Base-by-base conservation (phyloP, 2,329 filamentous ascomycete species). In the Aspergillus sp. region DNA sequence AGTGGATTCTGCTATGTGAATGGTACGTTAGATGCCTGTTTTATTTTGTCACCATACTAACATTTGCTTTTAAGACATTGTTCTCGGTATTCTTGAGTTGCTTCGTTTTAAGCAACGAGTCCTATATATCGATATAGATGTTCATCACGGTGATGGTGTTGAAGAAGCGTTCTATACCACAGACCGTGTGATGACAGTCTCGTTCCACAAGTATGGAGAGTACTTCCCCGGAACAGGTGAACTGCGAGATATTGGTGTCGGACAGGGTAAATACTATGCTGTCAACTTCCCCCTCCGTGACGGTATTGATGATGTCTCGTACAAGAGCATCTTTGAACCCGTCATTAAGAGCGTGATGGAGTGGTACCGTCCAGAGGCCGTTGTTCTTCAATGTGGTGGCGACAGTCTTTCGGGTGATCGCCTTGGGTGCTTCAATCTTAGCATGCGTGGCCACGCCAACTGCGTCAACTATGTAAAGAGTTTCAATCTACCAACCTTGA, bases 1-100 rank as follows among this genome's bases (percentile, higher is more conserved):
- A 95, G 90, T 47, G 95, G 95, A 0, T 99, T 99, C 75, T 99
- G 95, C 77, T 99, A 99, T 76, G 93, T 98, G 78, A 99, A 99
- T 75, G 93, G 74, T 77, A 69, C 59, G 66, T 51, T n/a, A 30
- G 12, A 17, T 9, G 37, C 20, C n/a, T 13, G 22, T 17, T 30
- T 30, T 34, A 2, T 47, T 34, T 34, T 47, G 37, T 37, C 8
- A 70, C 56, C 46, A 11, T 34, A 19, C 64, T 54, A 39, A 54
- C 24, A 24, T 30, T 19, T 13, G 2, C 8, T 11, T 11, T 11
- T 17, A 13, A 86, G 85, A 88, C 66, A 88, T 88, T 64, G 85
- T 88, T 17, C 81, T 88, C 37, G 85, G 84, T 45, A 88, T 88
- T 63, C 81, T 87, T 56, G 84, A 88, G 67, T 79, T 88, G 39